Base-by-base conservation (phyloP, 2,329 filamentous ascomycete species). In the Colletotrichum simmondsii region DNA sequence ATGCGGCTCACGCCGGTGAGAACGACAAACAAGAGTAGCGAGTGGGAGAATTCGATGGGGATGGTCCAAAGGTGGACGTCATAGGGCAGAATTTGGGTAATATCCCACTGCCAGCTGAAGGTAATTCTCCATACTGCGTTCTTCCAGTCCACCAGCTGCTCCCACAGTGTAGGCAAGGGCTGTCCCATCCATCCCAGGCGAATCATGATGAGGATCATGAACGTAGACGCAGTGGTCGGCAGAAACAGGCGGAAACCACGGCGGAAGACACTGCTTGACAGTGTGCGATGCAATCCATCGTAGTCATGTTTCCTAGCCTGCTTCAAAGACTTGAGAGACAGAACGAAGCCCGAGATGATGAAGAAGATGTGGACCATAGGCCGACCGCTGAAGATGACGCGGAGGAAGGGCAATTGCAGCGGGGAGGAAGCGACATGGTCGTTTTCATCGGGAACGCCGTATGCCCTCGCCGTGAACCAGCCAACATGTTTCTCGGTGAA, bases 331-430 rank as follows among this genome's bases (percentile, higher is more conserved):
- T 85, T 85, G 75, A 83, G 82, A 8, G 85, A 83, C 26, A 88
- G 80, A 3, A 83, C 86, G 73, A 85, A 87, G 49, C 87, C 86
- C 1, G 86, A 87, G 46, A 88, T 85, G 75, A 88, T 83, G 77
- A 88, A 88, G 78, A 88, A 88, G 59, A 88, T 82, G 75, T 86
- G 83, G 3, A 88, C 86, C 84, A 86, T 86, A 10, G 85, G 84
- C 22, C 83, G 81, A 22, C 85, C 85, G 19, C 83, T 83, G 75
- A 81, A 85, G 24, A 87, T 66, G 32, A 86, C 78, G 65, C 85
- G 82, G 8, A 86, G 14, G 63, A 85, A 84, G 1, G 86, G 86
- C 16, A 87, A 77, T 76, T 87, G 86, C 24, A 87, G 74, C 16
- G 77, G 77, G 6, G 81, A 81, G 3, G 80, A 80, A 59, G 75